Evolutionary conservation across 768 basidiomycete genomes (phyloP).

Genomic region (Tricholoma sp.): DNA sequence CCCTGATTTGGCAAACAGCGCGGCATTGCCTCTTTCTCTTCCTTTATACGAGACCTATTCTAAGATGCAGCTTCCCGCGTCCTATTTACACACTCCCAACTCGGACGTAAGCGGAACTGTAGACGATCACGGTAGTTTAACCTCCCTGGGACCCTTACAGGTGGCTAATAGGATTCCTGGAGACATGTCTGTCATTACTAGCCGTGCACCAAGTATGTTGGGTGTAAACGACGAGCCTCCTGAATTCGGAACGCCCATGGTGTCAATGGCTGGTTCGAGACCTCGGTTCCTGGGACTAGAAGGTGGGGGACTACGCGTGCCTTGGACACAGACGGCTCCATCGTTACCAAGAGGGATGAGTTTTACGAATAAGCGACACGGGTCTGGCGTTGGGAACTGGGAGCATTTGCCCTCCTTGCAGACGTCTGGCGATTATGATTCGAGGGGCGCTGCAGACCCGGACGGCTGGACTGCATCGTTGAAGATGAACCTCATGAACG

Average conservation of each 20-base stretch:
- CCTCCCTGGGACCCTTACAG: slow-evolving; percentile 39
- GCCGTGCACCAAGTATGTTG: slow-evolving; percentile 20
- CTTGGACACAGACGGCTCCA: slow-evolving; percentile 19
- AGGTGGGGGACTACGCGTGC: slow-evolving; percentile 24
- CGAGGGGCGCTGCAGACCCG: slow-evolving; percentile 1
- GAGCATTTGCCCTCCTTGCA: slow-evolving; percentile 17
- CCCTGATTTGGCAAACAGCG: slow-evolving; percentile 15
- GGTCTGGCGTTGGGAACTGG: slow-evolving; percentile 4
- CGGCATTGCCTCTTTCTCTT: slow-evolving; percentile 17
- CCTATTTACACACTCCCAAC: slow-evolving; percentile 20
- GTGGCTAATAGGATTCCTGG: slow-evolving; percentile 46
- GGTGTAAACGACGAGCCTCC: slow-evolving; percentile 9
- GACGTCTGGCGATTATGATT: slow-evolving; percentile 20
- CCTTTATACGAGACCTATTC: slow-evolving; percentile 17
- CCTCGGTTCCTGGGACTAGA: slow-evolving; percentile 30
- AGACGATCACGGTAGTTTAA: slow-evolving; percentile 24
- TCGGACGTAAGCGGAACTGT: slow-evolving; percentile 14
- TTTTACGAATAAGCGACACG: neutral
- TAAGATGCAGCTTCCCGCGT: slow-evolving; percentile 21
- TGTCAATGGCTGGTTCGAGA: slow-evolving; percentile 14
- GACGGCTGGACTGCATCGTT: slow-evolving; percentile 40
- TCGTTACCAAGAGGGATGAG: neutral
- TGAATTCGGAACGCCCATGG: slow-evolving; percentile 20
- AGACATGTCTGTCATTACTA: slow-evolving; percentile 34
- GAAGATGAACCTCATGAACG: slow-evolving; percentile 40